Percentiles rank a stretch among this genome's conserved stretches.
Evolutionary conservation across 176 grass and related monocot genomes (phyloP).

Genomic region (Panicum miliaceum): DNA sequence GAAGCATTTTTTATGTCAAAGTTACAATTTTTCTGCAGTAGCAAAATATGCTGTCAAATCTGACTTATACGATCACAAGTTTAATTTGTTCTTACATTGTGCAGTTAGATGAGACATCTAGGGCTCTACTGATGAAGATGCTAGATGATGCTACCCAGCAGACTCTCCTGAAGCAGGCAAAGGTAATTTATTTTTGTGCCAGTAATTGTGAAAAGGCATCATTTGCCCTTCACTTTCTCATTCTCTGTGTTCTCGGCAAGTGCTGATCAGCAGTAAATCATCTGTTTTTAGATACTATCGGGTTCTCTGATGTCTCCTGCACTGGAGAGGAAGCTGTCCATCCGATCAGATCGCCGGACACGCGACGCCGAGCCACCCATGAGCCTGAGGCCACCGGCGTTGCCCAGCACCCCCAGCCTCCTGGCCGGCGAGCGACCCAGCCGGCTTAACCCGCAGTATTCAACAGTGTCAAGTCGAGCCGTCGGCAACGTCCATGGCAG

Average conservation of each 20-base stretch:
- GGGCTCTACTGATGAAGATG: conserved; percentile 57
- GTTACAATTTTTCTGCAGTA: background rate
- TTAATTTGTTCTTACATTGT: conserved; percentile 11
- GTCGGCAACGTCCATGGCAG: background rate
- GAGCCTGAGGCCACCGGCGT: background rate
- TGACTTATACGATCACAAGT: background rate
- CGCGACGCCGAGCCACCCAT: background rate
- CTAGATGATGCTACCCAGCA: conserved; percentile 61
- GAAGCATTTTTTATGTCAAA: background rate
- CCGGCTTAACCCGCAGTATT: conserved; percentile 21
- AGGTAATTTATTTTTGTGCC: conserved; percentile 33
- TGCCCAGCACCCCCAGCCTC: background rate
- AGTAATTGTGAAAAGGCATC: background rate
- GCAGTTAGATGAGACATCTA: conserved; percentile 67
- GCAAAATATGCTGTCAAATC: background rate
- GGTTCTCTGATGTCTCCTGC: conserved; percentile 18
- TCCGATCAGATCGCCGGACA: conserved; percentile 10
- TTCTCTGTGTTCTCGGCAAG: background rate
- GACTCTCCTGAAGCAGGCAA: conserved; percentile 52
- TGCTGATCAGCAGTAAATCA: background rate
- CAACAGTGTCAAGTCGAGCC: conserved; percentile 15
- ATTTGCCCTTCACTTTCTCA: background rate
- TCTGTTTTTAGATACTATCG: conserved; percentile 43
- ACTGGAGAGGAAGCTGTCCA: conserved; percentile 33
- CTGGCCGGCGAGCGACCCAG: background rate